Percentiles rank a stretch among this genome's conserved stretches.
phyloP scores from a whole-genome alignment of 2,329 filamentous ascomycete genomes.

The Epicoccum nigrum region DNA sequence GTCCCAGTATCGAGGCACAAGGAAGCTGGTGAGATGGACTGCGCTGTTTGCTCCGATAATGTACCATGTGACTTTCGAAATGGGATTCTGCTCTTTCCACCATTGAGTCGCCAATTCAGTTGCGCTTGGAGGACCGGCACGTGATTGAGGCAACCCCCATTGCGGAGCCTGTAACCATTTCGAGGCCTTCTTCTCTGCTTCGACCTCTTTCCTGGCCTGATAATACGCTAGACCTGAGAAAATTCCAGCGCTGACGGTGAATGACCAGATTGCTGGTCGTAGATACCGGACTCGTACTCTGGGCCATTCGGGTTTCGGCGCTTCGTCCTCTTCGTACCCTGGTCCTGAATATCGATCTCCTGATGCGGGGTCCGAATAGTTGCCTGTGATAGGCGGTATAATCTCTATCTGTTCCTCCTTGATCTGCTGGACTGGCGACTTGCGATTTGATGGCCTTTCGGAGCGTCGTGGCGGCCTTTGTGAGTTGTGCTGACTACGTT shows the following conservation, averaged over 20 bases:
- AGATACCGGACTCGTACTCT: constrained; percentile 31
- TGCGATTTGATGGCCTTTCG: constrained; percentile 12
- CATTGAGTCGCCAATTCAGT: constrained; percentile 33
- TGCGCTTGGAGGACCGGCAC: constrained; percentile 30
- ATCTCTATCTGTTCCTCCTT: constrained; percentile 13
- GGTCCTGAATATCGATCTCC: constrained; percentile 8
- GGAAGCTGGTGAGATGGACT: constrained; percentile 35
- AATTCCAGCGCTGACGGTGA: constrained; percentile 36
- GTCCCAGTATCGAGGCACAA: constrained; percentile 32
- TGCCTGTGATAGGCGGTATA: not conserved
- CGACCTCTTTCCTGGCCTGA: constrained; percentile 36
- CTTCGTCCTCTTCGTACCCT: constrained; percentile 2
- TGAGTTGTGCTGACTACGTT: constrained; percentile 15
- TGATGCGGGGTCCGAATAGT: not conserved
- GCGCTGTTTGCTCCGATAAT: constrained; percentile 38
- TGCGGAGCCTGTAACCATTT: constrained; percentile 28
- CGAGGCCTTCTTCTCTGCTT: constrained; percentile 22
- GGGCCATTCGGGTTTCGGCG: constrained; percentile 13
- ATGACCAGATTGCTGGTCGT: constrained; percentile 38
- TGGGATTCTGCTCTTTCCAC: constrained; percentile 34
- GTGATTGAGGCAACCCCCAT: constrained; percentile 19
- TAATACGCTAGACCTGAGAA: constrained; percentile 37
- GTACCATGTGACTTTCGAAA: constrained; percentile 34
- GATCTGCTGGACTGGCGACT: constrained; percentile 10
- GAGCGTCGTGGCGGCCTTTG: constrained; percentile 8